phyloP scores from a whole-genome alignment of 2,329 filamentous ascomycete genomes.

The Fusarium napiforme region DNA sequence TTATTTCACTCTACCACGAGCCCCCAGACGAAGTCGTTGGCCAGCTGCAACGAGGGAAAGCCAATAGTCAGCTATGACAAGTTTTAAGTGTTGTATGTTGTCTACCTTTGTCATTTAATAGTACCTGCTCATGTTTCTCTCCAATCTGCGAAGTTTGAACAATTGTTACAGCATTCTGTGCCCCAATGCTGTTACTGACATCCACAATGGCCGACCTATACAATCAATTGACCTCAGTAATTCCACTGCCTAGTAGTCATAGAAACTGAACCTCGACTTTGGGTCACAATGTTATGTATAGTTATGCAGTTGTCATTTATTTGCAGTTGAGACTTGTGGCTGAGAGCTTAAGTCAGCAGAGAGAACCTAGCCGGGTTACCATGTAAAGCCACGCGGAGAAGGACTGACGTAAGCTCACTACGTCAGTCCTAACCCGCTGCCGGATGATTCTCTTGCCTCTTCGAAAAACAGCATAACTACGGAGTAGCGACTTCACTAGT shows the following conservation, averaged over 20 bases:
- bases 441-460: accelerated
- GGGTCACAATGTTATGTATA: too few relatives aligned
- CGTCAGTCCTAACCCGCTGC: background rate
- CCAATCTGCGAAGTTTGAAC: background rate
- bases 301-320: background rate
- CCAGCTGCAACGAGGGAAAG: accelerated
- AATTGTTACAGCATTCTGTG: background rate
- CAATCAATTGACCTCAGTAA: accelerated
- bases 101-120: accelerated
- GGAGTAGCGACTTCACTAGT: too few relatives aligned
- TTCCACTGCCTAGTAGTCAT: accelerated
- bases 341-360: too few relatives aligned
- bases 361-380: too few relatives aligned
- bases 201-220: accelerated
- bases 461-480: too few relatives aligned
- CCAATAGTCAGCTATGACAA: accelerated
- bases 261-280: accelerated
- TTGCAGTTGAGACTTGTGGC: background rate
- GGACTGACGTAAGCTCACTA: accelerated
- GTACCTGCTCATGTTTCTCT: background rate
- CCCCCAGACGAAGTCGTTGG: accelerated
- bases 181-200: accelerated
- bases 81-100: accelerated
- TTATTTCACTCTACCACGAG: accelerated
- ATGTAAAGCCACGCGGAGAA: accelerated